Evolutionary conservation across 1,284 basidiomycete species (phyloP), one percentile per base, ranked within the genome.

Genomic region (Afroboletus lepidellus): DNA sequence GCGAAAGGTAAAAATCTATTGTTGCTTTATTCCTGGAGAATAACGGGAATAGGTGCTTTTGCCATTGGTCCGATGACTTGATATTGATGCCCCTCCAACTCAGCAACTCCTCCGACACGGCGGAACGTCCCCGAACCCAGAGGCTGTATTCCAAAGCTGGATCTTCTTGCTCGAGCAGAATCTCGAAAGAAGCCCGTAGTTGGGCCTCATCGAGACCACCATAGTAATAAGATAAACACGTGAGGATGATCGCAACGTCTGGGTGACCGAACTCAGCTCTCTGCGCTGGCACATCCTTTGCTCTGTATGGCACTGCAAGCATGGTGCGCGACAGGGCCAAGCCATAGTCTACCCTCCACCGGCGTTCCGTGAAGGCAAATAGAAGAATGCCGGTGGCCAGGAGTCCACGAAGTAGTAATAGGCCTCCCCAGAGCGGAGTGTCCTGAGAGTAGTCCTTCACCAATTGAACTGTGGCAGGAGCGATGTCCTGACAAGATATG

Each of bases 191-290:
- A 8, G 51, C 36, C 15, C 61, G 59, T 3, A 83, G 55, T 44
- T 83, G 75, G 4, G 62, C 51, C 16, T 67, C 54, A 15, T 27
- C 20, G 24, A 83, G 69, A 11, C 81, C 80, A 3, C 67, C 64
- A 37, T 81, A 80, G 44, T 82, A 81, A 51, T 82, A 83, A 1
- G 71, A 73, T 16, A 83, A 64, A 49, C 73, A 81, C 0, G 81
- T 82, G 30, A 82, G 66, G 15, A 68, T 53, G 46, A 82, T 65
- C 0, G 73, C 69, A 23, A 81, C 67, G 30, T 83, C 80, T 0
- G 80, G 79, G 60, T 82, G 79, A 1, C 78, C 79, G 51, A 83
- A 82, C 39, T 83, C 80, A 20, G 80, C 77, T 34, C 74, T 68
- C 29, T 67, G 53, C 16, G 77, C 67, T 0, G 80, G 80, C 2